Evolutionary conservation across 768 basidiomycete species (phyloP), one percentile per base, ranked within the genome.

Genomic region (Sistotremastrum niveocremeum): DNA sequence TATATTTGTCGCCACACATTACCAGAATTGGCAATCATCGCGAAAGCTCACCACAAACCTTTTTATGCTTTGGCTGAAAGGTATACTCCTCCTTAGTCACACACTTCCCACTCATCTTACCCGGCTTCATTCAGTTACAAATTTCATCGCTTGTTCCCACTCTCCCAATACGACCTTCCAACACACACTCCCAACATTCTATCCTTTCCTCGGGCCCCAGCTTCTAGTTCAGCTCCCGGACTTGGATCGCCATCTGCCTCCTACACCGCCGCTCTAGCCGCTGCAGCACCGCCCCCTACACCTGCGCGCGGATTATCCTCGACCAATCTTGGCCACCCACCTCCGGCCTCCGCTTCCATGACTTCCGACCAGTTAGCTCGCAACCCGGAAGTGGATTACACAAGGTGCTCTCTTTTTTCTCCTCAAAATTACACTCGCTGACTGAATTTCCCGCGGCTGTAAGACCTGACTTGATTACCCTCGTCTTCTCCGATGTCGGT

Each of bases 21-120:
- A 20, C 20, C 20, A 20, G 20, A 95, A 65, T 90, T 97, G 54
- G 94, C 95, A 3, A 84, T 95, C 57, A 87, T 97, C 46, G 94
- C 95, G 45, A 88, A 89, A 62, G 84, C 88, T 36, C 77, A 84
- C 47, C 86, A 88, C 57, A 95, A 94, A 61, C 94, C 95, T 4
- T 91, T 98, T 62, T 98, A 97, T 65, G 93, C 88, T 43, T 72
- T 91, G 34, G 89, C 90, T 31, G 90, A 93, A 67, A 90, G 87
- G 84, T 83, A 49, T 41, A 59, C 56, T 39, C 41, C 37, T 47
- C 51, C 39, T 33, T 34, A 11, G 11, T 36, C 11, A 6, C 11
- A 9, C 31, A 39, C 29, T 44, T 32, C 12, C 34, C 6, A 12
- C 2, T 38, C 7, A 42, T 28, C 36, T 46, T 31, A 36, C 44